phyloP scores from a whole-genome alignment of 352 stramenopile species.

The Peronospora destructor region DNA sequence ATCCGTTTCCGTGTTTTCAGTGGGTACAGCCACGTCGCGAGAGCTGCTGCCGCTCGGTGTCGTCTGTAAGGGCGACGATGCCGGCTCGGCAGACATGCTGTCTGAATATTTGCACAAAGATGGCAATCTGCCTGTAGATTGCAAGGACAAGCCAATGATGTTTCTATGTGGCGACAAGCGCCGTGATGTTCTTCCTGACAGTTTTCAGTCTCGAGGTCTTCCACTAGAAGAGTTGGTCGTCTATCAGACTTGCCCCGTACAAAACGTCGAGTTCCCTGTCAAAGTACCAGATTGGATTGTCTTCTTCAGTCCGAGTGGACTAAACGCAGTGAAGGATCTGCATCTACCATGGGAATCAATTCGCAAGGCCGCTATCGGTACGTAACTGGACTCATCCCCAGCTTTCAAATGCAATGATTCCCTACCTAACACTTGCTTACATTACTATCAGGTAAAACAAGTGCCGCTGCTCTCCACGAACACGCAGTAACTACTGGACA shows the following conservation, averaged over 20 bases:
- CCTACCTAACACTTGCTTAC: conserved; percentile 6
- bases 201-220: conserved; percentile 40
- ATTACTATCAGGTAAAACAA: conserved; percentile 53
- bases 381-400: conserved; percentile 4
- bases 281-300: conserved; percentile 53
- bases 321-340: conserved; percentile 47
- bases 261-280: conserved; percentile 38
- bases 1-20: conserved; percentile 44
- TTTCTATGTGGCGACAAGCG: conserved; percentile 78
- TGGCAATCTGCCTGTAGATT: conserved; percentile 30
- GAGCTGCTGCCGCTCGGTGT: conserved; percentile 52
- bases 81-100: conserved; percentile 60
- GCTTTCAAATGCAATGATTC: background rate
- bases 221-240: conserved; percentile 58
- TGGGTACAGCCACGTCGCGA: conserved; percentile 56
- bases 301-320: conserved; percentile 78
- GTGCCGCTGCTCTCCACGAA: conserved; percentile 40
- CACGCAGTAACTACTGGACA: conserved; percentile 33
- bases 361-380: conserved; percentile 73
- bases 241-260: conserved; percentile 49
- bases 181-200: conserved; percentile 50
- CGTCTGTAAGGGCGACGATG: conserved; percentile 51
- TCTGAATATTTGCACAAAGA: conserved; percentile 38
- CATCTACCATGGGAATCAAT: conserved; percentile 45
- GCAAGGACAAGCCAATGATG: conserved; percentile 43